Base-by-base conservation (phyloP, 208 protist species). In the Wallacemonas sp. region DNA sequence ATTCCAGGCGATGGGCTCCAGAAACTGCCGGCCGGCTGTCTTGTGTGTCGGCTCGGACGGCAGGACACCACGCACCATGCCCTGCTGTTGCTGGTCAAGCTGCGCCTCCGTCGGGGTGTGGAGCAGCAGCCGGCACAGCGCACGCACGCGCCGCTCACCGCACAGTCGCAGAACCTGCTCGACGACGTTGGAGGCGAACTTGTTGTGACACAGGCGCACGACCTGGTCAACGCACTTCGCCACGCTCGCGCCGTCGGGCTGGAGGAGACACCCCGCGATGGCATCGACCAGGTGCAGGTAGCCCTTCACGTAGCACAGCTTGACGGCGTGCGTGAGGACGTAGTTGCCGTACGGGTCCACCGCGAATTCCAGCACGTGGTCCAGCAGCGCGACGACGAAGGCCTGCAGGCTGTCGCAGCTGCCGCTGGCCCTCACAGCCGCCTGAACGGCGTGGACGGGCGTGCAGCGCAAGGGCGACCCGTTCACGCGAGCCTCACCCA, bases 101-200 rank as follows among this genome's bases (percentile, higher is more conserved):
- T n/a, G n/a, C n/a, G n/a, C n/a, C n/a, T n/a, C 23, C 17, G 47
- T 17, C 11, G 17, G 19, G 17, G 41, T 55, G 24, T 32, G 30
- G 47, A 92, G 65, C n/a, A 92, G 48, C 30, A 70, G 16, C 19
- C 72, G 61, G 44, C 82, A 89, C n/a, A 89, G 23, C 8, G 67
- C 55, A n/a, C 77, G 57, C 21, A 88, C 84, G 4, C 58, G 60
- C 46, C 61, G 44, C 44, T 83, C 77, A 19, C 74, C 80, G 65
- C 79, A 83, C 41, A 65, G 60, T n/a, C 83, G 78, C 38, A 99
- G 44, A 63, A 97, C 94, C 69, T 97, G 98, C 69, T 99, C 98
- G 9, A 99, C 81, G 1, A 99, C 98, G 61, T 99, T 98, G 0
- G 96, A 99, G 23, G 85, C 92, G 66, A 98, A 99, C 67, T 99